These are phyloP conservation scores for Zoysia matrella DNA, from an alignment of 202 grass and related monocot genomes.

Conservation along the genomic window DNA sequence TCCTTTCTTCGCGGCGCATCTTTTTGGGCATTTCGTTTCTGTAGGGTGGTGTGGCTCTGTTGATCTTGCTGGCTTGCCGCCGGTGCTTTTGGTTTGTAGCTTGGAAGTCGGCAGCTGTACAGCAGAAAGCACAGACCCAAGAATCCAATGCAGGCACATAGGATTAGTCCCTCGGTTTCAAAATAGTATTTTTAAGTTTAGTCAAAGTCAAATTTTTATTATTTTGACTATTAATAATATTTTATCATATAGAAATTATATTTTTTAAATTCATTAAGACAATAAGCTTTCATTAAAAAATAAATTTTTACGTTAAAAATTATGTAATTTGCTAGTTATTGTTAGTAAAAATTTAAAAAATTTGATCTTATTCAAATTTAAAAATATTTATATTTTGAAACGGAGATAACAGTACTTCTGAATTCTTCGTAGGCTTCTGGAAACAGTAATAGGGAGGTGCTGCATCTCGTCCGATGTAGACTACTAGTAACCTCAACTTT, in stretches of 20 bases:
- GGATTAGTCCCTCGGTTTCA: too few species aligned
- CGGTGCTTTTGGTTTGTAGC: background rate
- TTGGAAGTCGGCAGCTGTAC: conserved; percentile 12
- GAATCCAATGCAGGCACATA: conserved; percentile 28
- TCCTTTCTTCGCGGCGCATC: background rate
- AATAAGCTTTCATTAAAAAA: too few species aligned
- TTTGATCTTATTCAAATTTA: too few species aligned
- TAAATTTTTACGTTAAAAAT: too few species aligned
- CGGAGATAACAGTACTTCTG: background rate
- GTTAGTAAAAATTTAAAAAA: too few species aligned
- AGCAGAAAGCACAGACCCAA: background rate
- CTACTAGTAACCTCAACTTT: background rate
- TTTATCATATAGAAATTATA: too few species aligned
- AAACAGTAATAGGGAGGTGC: background rate
- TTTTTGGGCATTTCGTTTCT: background rate
- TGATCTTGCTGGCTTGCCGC: conserved; percentile 4
- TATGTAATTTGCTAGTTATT: too few species aligned
- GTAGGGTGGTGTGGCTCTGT: background rate
- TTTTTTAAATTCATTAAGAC: too few species aligned
- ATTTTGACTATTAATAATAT: too few species aligned
- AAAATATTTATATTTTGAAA: too few species aligned
- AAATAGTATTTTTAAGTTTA: too few species aligned
- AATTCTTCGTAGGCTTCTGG: background rate
- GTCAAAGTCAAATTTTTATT: too few species aligned
- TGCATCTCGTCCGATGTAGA: conserved; percentile 5